Conservation (phyloP, 2,329 filamentous ascomycete species). For the Aspergillus nomiae region DNA sequence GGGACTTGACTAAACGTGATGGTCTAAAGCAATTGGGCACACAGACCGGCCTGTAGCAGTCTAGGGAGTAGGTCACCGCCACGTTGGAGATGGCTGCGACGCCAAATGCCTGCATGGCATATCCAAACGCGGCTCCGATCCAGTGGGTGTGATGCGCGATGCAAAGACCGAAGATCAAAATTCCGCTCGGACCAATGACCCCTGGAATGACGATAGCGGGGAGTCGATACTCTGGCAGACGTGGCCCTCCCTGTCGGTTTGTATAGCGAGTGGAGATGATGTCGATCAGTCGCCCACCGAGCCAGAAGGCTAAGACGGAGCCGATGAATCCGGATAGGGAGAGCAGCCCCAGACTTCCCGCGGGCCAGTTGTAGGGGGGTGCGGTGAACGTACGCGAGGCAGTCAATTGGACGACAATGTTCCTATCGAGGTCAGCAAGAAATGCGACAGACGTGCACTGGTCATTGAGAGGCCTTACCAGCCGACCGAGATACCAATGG, state of each 20-base stretch:
- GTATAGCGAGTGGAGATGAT: slow-evolving; percentile 29
- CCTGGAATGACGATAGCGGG: slow-evolving; percentile 30
- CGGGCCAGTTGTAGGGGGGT: slow-evolving; percentile 28
- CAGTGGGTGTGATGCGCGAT: slow-evolving; percentile 26
- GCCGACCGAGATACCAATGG: slow-evolving; percentile 30
- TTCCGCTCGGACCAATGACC: slow-evolving; percentile 24
- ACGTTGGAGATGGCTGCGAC: slow-evolving; percentile 31
- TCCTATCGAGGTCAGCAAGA: slow-evolving; percentile 17
- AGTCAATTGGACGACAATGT: slow-evolving; percentile 33
- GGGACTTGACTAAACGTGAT: not conserved
- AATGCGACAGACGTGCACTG: not conserved
- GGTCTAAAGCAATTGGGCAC: not conserved
- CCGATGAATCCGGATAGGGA: slow-evolving; percentile 30
- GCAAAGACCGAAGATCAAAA: slow-evolving; percentile 29
- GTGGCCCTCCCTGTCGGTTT: slow-evolving; percentile 21
- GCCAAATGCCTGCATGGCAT: slow-evolving; percentile 31
- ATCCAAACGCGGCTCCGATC: slow-evolving; percentile 28
- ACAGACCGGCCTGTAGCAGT: slow-evolving; percentile 28
- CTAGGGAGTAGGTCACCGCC: slow-evolving; percentile 29
- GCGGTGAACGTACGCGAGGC: slow-evolving; percentile 28
- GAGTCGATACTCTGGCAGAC: slow-evolving; percentile 29
- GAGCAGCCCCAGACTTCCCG: slow-evolving; percentile 27
- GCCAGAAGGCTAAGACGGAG: slow-evolving; percentile 28
- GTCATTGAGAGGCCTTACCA: slow-evolving; percentile 16
- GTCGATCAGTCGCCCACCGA: slow-evolving; percentile 31